These are phyloP conservation scores for Apostasia shenzhenica DNA, from an alignment of 106 monocot genomes.

Conservation along the genomic window DNA sequence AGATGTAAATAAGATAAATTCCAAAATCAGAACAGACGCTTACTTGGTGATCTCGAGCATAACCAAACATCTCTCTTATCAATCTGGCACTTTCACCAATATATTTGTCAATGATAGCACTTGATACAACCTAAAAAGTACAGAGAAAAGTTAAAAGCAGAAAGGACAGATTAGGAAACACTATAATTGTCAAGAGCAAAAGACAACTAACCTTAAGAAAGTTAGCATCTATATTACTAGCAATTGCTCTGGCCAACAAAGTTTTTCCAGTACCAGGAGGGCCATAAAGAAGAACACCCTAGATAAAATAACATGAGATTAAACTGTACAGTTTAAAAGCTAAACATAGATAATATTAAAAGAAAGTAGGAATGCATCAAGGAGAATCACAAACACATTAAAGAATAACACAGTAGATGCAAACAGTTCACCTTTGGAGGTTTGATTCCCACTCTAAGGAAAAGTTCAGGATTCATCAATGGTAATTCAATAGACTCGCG, in stretches of 20 bases:
- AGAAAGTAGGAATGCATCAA: background rate
- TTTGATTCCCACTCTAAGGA: slow-evolving; percentile 81
- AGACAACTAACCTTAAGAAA: slow-evolving; percentile 68
- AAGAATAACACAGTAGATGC: background rate
- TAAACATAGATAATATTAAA: background rate
- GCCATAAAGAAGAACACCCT: slow-evolving; percentile 94
- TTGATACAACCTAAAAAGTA: slow-evolving; percentile 72
- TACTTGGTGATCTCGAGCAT: slow-evolving; percentile 86
- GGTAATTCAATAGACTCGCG: slow-evolving; percentile 88
- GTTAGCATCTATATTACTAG: slow-evolving; percentile 90
- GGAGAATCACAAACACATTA: background rate
- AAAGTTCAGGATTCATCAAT: slow-evolving; percentile 90
- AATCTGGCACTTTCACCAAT: slow-evolving; percentile 90
- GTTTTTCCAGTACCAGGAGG: slow-evolving; percentile 96
- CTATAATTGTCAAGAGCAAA: background rate
- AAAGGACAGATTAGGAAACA: background rate
- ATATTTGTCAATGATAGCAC: slow-evolving; percentile 95
- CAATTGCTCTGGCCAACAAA: slow-evolving; percentile 83
- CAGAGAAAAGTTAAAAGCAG: background rate
- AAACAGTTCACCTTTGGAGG: slow-evolving; percentile 79
- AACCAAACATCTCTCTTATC: slow-evolving; percentile 91
- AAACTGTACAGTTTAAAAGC: background rate
- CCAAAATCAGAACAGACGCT: background rate
- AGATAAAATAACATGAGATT: background rate
- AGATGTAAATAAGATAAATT: background rate